phyloP scores from a whole-genome alignment of 805 yeast species.

The Myxozyma neotropica region DNA sequence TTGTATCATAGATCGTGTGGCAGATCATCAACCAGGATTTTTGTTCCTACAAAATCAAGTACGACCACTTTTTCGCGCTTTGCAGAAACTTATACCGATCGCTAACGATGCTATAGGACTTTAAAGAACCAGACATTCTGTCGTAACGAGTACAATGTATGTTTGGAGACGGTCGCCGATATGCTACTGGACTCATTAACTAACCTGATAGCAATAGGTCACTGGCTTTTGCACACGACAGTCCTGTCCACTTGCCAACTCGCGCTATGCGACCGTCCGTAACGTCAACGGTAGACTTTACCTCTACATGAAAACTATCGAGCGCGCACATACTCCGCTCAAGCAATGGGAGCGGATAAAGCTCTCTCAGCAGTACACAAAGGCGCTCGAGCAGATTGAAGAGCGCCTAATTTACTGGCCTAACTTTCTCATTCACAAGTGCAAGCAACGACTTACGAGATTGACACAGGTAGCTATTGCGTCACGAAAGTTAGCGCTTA shows the following conservation, averaged over 20 bases:
- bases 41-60: conserved; percentile 87
- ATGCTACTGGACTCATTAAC: background rate
- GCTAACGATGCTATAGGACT: conserved; percentile 44
- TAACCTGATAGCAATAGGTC: conserved; percentile 40
- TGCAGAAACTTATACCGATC: background rate
- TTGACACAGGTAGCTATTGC: conserved; percentile 94
- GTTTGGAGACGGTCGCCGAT: background rate
- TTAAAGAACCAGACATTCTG: conserved; percentile 90
- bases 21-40: conserved; percentile 93
- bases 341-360: conserved; percentile 94
- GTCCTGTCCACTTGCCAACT: conserved; percentile 95
- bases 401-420: conserved; percentile 90
- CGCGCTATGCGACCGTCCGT: conserved; percentile 85
- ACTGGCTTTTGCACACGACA: conserved; percentile 90
- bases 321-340: conserved; percentile 93
- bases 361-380: conserved; percentile 83
- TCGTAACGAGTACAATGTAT: conserved; percentile 87
- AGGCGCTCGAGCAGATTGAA: conserved; percentile 87
- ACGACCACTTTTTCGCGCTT: background rate
- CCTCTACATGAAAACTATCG: conserved; percentile 94
- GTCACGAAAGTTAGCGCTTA: conserved; percentile 87
- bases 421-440: conserved; percentile 83
- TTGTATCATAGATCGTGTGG: conserved; percentile 73
- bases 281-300: conserved; percentile 77
- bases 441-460: conserved; percentile 94